Evolutionary conservation across 495 filamentous ascomycete genomes (phyloP).

Genomic region (Tuber calosporum): DNA sequence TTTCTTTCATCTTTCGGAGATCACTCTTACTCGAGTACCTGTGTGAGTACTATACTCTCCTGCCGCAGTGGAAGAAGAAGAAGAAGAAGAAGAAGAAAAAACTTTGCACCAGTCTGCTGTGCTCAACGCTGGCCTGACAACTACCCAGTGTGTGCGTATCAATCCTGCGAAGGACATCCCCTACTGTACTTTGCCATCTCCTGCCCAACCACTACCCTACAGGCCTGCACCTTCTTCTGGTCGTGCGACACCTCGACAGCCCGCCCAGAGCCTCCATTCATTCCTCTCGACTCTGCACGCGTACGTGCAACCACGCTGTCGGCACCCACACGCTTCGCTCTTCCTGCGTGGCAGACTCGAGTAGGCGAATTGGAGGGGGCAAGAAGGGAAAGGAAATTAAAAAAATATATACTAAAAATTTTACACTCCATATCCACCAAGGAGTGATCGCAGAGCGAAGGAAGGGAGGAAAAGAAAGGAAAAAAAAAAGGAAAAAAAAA

Average conservation of each 20-base stretch:
- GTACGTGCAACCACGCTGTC: slow-evolving; percentile 38
- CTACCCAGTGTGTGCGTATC: slow-evolving; percentile 3
- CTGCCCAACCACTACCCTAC: slow-evolving; percentile 28
- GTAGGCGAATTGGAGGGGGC: slow-evolving; percentile 19
- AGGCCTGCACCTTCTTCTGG: slow-evolving; percentile 35
- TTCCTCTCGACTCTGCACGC: slow-evolving; percentile 17
- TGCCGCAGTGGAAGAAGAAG: not conserved
- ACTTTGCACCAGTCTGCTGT: not conserved
- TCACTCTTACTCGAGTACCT: not conserved
- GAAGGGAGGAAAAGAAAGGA: not conserved
- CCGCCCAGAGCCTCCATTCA: slow-evolving; percentile 36
- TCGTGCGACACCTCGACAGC: slow-evolving; percentile 37
- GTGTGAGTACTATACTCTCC: not conserved
- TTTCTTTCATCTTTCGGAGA: not conserved
- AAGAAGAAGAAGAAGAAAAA: not conserved
- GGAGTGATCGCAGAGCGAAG: slow-evolving; percentile 29
- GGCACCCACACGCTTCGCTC: slow-evolving; percentile 28
- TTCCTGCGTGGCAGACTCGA: slow-evolving; percentile 31
- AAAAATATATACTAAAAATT: slow-evolving; percentile 23
- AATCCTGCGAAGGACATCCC: not conserved
- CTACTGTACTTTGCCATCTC: slow-evolving; percentile 26
- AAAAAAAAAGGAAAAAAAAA: not conserved
- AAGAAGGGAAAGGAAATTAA: not conserved
- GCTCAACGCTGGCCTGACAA: slow-evolving; percentile 1
- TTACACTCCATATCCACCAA: slow-evolving; percentile 28